These are phyloP conservation scores for Ilyonectria destructans DNA, from an alignment of 2,329 filamentous ascomycete genomes.

Conservation along the genomic window DNA sequence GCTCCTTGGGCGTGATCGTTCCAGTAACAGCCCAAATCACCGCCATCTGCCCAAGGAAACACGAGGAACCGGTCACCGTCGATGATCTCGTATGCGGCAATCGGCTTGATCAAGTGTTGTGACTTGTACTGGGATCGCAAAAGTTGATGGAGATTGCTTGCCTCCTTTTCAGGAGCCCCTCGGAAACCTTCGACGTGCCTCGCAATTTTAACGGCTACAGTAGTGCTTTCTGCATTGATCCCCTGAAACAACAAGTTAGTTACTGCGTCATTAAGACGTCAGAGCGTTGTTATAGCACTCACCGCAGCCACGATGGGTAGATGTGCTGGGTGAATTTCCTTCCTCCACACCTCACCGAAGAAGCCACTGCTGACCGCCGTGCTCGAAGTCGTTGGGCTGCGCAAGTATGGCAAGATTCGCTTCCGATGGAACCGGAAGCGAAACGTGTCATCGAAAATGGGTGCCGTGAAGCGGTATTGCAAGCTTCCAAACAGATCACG, in stretches of 20 bases:
- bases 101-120: slow-evolving; percentile 13
- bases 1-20: neutral
- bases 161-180: slow-evolving; percentile 8
- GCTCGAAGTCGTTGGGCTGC: neutral
- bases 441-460: slow-evolving; percentile 2
- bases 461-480: slow-evolving; percentile 1
- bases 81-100: slow-evolving; percentile 10
- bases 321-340: slow-evolving; percentile 3
- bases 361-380: neutral
- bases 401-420: neutral
- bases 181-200: neutral
- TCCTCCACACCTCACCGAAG: slow-evolving; percentile 10
- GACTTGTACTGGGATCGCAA: neutral
- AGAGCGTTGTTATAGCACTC: neutral
- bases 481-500: neutral
- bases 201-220: neutral
- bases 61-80: neutral
- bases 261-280: neutral
- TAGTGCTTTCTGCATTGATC: neutral
- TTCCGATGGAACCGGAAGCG: neutral
- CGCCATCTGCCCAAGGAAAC: slow-evolving; percentile 17
- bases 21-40: slow-evolving; percentile 4
- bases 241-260: slow-evolving; percentile 4
- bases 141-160: neutral
- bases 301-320: neutral